These are phyloP conservation scores for Ceratocystis huliohia DNA, from an alignment of 2,329 filamentous ascomycete species.

Conservation along the genomic window DNA sequence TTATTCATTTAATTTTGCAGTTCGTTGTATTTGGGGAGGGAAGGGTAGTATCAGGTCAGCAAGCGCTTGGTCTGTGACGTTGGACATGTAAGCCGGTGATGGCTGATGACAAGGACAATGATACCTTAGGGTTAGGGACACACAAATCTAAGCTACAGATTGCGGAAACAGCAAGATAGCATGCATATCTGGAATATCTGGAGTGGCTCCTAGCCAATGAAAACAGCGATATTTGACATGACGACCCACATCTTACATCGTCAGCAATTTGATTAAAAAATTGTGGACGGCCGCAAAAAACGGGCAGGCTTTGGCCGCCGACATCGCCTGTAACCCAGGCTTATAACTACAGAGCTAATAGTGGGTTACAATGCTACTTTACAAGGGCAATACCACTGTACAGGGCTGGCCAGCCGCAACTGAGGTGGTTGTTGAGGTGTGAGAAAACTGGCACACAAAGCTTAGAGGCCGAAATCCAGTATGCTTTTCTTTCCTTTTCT, in stretches of 20 bases:
- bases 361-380: neutral
- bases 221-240: slow-evolving; percentile 14
- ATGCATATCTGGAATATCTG: too few relatives aligned
- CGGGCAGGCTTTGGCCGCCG: neutral
- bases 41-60: neutral
- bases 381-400: too few relatives aligned
- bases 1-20: neutral
- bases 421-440: neutral
- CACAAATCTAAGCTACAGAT: neutral
- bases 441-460: neutral
- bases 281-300: too few relatives aligned
- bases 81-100: neutral
- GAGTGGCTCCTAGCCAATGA: slow-evolving; percentile 11
- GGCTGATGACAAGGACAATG: neutral
- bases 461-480: neutral
- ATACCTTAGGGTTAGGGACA: neutral
- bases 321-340: slow-evolving; percentile 8
- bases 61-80: neutral
- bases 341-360: neutral
- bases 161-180: neutral
- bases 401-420: too few relatives aligned
- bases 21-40: neutral
- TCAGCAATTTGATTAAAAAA: neutral
- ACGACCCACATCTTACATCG: neutral
- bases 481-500: neutral